These are phyloP conservation scores for Saccharomyces hybrid DNA, from an alignment of 1,139 yeast genomes.

Conservation along the genomic window DNA sequence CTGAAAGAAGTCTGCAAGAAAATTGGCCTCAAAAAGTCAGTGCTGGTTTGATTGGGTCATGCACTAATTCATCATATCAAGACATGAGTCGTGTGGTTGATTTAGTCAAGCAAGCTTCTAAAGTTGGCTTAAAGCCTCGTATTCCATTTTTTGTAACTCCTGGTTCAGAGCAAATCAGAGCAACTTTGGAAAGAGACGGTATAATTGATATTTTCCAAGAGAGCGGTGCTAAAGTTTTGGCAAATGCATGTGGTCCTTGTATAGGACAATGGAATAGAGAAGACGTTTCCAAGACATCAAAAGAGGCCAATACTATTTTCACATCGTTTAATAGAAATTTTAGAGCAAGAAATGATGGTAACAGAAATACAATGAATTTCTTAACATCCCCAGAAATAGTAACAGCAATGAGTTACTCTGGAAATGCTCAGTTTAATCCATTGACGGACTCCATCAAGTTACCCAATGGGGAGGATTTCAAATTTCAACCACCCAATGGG, in stretches of 20 bases:
- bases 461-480: constrained; percentile 61
- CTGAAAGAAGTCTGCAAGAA: constrained; percentile 52
- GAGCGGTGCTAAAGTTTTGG: constrained; percentile 83
- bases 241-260: constrained; percentile 98
- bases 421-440: constrained; percentile 85
- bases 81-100: constrained; percentile 95
- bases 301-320: constrained; percentile 73
- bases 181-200: constrained; percentile 94
- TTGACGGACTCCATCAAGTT: constrained; percentile 63
- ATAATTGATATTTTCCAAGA: constrained; percentile 68
- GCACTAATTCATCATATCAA: constrained; percentile 95
- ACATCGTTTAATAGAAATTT: constrained; percentile 95
- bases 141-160: constrained; percentile 92
- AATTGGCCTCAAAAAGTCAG: constrained; percentile 76
- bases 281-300: constrained; percentile 54
- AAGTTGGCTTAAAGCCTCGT: constrained; percentile 83
- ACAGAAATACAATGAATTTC: constrained; percentile 93
- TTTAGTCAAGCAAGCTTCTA: constrained; percentile 74
- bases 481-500: constrained; percentile 67
- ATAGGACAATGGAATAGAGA: constrained; percentile 97
- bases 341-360: constrained; percentile 95
- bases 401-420: constrained; percentile 92
- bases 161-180: constrained; percentile 97
- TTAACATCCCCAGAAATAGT: constrained; percentile 95
- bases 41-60: constrained; percentile 94